These are phyloP conservation scores for Calycina herbarum DNA, from an alignment of 2,329 filamentous ascomycete genomes.

Conservation along the genomic window DNA sequence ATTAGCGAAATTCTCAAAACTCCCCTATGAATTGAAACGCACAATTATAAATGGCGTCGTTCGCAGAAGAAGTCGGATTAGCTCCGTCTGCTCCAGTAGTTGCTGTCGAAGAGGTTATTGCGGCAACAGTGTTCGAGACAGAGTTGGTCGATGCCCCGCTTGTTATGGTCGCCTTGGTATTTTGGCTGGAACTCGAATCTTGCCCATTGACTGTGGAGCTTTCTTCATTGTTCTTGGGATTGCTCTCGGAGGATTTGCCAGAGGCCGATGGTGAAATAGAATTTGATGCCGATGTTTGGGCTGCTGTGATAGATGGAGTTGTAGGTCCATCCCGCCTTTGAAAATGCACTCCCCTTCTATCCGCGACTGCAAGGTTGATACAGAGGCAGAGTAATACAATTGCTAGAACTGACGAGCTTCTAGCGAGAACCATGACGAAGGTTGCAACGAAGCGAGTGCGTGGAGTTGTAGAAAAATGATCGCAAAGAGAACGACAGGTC, in stretches of 20 bases:
- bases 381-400: slow-evolving; percentile 30
- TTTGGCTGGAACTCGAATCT: slow-evolving; percentile 8
- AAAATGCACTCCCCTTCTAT: slow-evolving; percentile 21
- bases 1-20: slow-evolving; percentile 19
- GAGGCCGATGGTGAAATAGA: slow-evolving; percentile 17
- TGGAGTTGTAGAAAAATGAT: slow-evolving; percentile 13
- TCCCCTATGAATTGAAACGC: slow-evolving; percentile 8
- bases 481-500: slow-evolving; percentile 21
- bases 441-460: slow-evolving; percentile 16
- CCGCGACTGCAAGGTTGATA: slow-evolving; percentile 26
- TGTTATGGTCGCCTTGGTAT: slow-evolving; percentile 13
- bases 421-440: slow-evolving; percentile 25
- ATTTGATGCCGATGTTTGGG: slow-evolving; percentile 12
- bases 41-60: slow-evolving; percentile 31
- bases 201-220: slow-evolving; percentile 13
- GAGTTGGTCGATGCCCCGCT: slow-evolving; percentile 12
- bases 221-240: slow-evolving; percentile 14
- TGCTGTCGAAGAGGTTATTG: slow-evolving; percentile 3
- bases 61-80: slow-evolving; percentile 18
- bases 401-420: slow-evolving; percentile 24
- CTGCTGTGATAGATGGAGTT: slow-evolving; percentile 26
- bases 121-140: neutral
- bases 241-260: slow-evolving; percentile 15
- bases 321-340: slow-evolving; percentile 32
- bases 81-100: slow-evolving; percentile 26